Evolutionary conservation across 257 asterid genomes (phyloP), one percentile per base, ranked within the genome.

Genomic region (Scutellaria minor): DNA sequence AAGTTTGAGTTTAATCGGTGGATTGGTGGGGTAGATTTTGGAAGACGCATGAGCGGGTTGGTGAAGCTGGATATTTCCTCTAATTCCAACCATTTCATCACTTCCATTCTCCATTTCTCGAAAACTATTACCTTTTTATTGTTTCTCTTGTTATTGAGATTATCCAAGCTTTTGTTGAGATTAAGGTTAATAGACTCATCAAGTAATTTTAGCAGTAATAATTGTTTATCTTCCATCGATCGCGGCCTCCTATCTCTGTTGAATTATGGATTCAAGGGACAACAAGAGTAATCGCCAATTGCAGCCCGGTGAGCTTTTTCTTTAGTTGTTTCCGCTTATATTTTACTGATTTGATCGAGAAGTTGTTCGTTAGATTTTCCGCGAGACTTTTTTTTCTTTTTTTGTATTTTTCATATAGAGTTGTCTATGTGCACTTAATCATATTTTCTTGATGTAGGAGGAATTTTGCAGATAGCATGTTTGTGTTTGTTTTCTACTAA

Each of bases 11-110:
- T 78, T 35, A 46, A 54, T 76, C 50, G 79, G 50, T 68, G 61
- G 73, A 63, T 69, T 42, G 66, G 74, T 52, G 69, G 66, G 75
- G 79, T 68, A 15, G 86, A 81, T 79, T 72, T 85, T 59, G 72
- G 79, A 66, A 90, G 79, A 90, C 98, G 98, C 85, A 93, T 93
- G 98, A 93, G 93, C 86, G 80, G 91, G 83, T 83, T 80, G 88
- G 87, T 77, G 72, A 86, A 85, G 86, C 90, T 86, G 84, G 90
- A 79, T 64, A 74, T 77, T 76, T 82, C 84, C 57, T 76, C 88
- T 9, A 82, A 82, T 85, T 85, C 89, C 72, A 73, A 77, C 74
- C 80, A 78, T 75, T 89, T 82, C 68, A 65, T 83, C 53, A 66
- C 79, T 41, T 82, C 76, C 5, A 45, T 80, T 61, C 84, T 84